Evolutionary conservation across 352 stramenopile species (phyloP), one percentile per base, ranked within the genome.

Genomic region (Pythium myriotylum): DNA sequence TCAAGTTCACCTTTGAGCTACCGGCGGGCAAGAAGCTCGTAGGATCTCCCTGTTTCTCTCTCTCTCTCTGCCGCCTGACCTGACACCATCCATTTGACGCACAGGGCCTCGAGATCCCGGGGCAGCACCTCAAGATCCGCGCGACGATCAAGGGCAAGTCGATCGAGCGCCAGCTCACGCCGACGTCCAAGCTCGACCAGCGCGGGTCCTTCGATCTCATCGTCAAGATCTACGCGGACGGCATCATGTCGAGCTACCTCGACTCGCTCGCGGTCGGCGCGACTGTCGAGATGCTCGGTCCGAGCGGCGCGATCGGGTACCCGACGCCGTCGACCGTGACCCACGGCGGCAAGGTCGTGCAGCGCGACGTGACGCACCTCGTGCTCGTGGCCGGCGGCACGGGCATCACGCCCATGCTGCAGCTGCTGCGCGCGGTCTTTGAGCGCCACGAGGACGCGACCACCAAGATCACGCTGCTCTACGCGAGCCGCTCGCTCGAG

Each of bases 371-470:
- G 19, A 65, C 56, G n/a, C 81, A 95, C 45, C 58, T 93, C 27
- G 81, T 91, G 35, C 70, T 94, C 56, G 59, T 95, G 62, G 84
- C 86, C 52, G 86, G 77, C 0, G 86, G 86, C 7, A 92, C 76
- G 20, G 86, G 86, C 52, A 91, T 95, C 56, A 77, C 85, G 9
- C 86, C 86, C 0, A 93, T 95, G 84, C 81, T 95, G 26, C 82
- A 94, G 62, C 55, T 95, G 26, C 77, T 94, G 29, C 82, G 84
- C 22, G 77, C 77, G 7, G 68, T 82, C 27, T 75, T 94, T 48
- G 84, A 94, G 56, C 79, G 74, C 27, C 56, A 19, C 6, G 68
- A 74, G 26, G 81, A 91, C 49, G 54, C 54, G 12, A 49, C 62
- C 26, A 79, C 83, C n/a, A 84, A 77, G 42, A 72, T 95, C 35